Conservation (phyloP, 1,139 yeast genomes). For the Tardiomyces depauwii region DNA sequence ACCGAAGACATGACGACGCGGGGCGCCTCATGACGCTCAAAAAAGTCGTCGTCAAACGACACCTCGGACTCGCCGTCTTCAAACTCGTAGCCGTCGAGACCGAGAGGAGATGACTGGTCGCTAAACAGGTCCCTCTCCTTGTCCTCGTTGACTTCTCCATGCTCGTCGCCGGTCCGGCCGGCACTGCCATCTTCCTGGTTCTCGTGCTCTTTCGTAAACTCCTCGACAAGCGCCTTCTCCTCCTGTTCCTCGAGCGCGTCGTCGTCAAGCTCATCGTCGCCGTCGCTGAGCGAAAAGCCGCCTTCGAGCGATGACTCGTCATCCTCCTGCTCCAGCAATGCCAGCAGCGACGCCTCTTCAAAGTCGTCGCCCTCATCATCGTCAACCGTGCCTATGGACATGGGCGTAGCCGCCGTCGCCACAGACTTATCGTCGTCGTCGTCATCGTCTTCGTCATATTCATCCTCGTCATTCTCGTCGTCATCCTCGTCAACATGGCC, state of each 20-base stretch:
- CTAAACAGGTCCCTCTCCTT: constrained; percentile 20
- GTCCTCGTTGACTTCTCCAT: constrained; percentile 24
- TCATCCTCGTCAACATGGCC: constrained; percentile 8
- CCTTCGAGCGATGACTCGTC: constrained; percentile 17
- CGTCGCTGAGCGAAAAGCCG: constrained; percentile 5
- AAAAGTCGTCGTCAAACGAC: constrained; percentile 12
- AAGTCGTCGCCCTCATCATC: constrained; percentile 17
- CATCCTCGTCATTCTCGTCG: constrained; percentile 10
- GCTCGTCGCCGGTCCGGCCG: constrained; percentile 7
- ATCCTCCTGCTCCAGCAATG: constrained; percentile 15
- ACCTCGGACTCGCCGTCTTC: constrained; percentile 22
- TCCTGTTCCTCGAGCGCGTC: constrained; percentile 24
- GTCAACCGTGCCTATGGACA: constrained; percentile 4
- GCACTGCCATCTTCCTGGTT: constrained; percentile 3
- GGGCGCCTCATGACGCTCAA: constrained; percentile 15
- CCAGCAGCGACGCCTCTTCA: constrained; percentile 13
- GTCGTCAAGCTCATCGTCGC: not conserved
- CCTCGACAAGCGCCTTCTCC: constrained; percentile 27
- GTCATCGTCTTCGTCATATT: constrained; percentile 7
- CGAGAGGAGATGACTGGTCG: constrained; percentile 1
- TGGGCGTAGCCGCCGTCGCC: constrained; percentile 1
- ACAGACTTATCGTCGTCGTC: constrained; percentile 10
- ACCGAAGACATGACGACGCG: constrained; percentile 6
- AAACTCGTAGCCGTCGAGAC: constrained; percentile 7
- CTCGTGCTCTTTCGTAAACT: constrained; percentile 16